phyloP scores from a whole-genome alignment of 768 basidiomycete species.

The Harrya chromipes region DNA sequence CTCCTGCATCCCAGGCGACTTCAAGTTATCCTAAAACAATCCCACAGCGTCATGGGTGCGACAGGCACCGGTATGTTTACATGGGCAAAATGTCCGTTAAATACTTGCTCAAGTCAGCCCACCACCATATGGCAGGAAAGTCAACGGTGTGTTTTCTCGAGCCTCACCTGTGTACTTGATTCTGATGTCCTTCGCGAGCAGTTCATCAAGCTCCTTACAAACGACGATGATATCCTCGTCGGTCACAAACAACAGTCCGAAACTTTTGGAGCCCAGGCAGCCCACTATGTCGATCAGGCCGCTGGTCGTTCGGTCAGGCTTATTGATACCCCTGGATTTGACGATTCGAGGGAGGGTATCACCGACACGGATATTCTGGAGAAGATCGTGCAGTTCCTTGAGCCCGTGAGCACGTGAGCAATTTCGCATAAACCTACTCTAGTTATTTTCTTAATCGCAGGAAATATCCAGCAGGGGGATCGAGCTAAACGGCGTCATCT shows the following conservation, averaged over 20 bases:
- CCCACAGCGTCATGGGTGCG: slow-evolving; percentile 1
- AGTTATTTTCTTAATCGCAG: not conserved
- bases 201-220: slow-evolving; percentile 8
- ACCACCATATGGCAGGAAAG: not conserved
- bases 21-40: not conserved
- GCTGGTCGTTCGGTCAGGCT: slow-evolving; percentile 7
- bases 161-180: not conserved
- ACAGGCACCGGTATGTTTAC: slow-evolving; percentile 4
- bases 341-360: slow-evolving; percentile 8
- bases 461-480: not conserved
- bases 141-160: not conserved
- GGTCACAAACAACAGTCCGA: slow-evolving; percentile 7
- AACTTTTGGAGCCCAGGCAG: not conserved
- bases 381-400: slow-evolving; percentile 9
- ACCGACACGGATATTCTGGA: slow-evolving; percentile 23
- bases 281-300: not conserved
- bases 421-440: not conserved
- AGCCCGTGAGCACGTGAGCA: not conserved
- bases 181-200: not conserved
- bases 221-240: slow-evolving; percentile 1
- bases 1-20: not conserved
- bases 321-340: slow-evolving; percentile 16
- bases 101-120: not conserved
- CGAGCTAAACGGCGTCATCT: slow-evolving; percentile 41
- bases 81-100: no score